Base-by-base conservation (phyloP, 176 grass and related monocot species). In the Eleusine coracana region DNA sequence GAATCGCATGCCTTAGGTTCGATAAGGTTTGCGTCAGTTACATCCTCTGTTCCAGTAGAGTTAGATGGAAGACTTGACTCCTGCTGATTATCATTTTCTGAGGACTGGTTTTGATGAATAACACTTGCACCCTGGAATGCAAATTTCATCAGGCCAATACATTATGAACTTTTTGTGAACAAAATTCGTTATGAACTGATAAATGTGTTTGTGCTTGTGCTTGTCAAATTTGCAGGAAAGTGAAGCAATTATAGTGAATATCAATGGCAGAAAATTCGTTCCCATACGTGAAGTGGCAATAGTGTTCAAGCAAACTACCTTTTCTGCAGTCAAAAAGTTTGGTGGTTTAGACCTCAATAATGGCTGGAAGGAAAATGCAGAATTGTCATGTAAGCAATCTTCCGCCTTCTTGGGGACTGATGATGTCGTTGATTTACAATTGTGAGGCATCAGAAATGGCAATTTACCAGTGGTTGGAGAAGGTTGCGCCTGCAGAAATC, bases 401-500 rank as follows among this genome's bases (percentile, higher is more conserved):
- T 87, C 77, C 78, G 50, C 46, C 75, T 91, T 87, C 70, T 86
- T 27, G 21, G 54, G 71, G 66, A 74, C 21, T 0, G 51, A 70
- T 7, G 39, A 39, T 49, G 41, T 70, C 23, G 71, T 51, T 51
- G 73, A 41, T 5, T 76, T 94, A 52, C 58, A 77, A 65, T 74
- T 72, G 14, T n/a, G 45, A 81, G 28, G 76, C 71, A 69, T 89
- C 27, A 72, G 38, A 91, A 91, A 91, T 25, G 91, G 87, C 65
- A 93, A 82, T 76, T 93, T 95, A 27, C 91, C 96, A 6, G 90
- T 98, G 29, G 96, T 95, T 79, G 92, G 96, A 82, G 92, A 98
- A 86, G 90, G 79, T 82, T 93, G 90, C 23, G 75, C 80, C 96
- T 98, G 84, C 74, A 93, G 28, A 82, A 40, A 90, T 52, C 34